Conservation (phyloP, 2,329 filamentous ascomycete genomes). For the Penicillium sp. region DNA sequence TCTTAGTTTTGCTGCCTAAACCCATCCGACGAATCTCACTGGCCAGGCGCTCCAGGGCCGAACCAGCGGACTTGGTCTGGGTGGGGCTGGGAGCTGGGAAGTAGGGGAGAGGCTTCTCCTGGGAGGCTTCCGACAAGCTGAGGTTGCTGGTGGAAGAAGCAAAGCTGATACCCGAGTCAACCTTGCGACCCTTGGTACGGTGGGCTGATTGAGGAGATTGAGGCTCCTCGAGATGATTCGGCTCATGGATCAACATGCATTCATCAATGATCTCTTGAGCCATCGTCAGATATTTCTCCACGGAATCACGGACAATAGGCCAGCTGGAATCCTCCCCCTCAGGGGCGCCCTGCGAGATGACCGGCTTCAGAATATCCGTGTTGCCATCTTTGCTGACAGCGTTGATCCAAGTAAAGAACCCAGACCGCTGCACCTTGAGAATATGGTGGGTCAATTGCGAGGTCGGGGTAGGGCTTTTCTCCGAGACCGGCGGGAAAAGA, state of each 20-base stretch:
- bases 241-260: constrained; percentile 52
- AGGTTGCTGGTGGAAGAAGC: constrained; percentile 15
- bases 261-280: constrained; percentile 64
- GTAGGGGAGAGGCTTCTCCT: constrained; percentile 45
- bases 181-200: constrained; percentile 54
- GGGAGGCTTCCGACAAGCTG: constrained; percentile 17
- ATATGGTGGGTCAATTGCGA: constrained; percentile 52
- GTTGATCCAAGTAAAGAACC: constrained; percentile 63
- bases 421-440: constrained; percentile 58
- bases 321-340: constrained; percentile 57
- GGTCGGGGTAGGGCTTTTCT: constrained; percentile 48
- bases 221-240: constrained; percentile 8
- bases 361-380: constrained; percentile 51
- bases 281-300: constrained; percentile 60
- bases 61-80: constrained; percentile 39
- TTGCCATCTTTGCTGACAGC: constrained; percentile 56
- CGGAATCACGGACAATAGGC: constrained; percentile 48
- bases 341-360: constrained; percentile 55
- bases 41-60: constrained; percentile 60
- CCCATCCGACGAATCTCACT: constrained; percentile 56
- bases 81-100: constrained; percentile 27
- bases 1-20: constrained; percentile 23
- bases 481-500: constrained; percentile 59
- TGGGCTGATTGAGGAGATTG: constrained; percentile 5
- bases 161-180: constrained; percentile 59